Conservation (phyloP, 768 basidiomycete genomes). For the Gloeopeniophorella convolvens region DNA sequence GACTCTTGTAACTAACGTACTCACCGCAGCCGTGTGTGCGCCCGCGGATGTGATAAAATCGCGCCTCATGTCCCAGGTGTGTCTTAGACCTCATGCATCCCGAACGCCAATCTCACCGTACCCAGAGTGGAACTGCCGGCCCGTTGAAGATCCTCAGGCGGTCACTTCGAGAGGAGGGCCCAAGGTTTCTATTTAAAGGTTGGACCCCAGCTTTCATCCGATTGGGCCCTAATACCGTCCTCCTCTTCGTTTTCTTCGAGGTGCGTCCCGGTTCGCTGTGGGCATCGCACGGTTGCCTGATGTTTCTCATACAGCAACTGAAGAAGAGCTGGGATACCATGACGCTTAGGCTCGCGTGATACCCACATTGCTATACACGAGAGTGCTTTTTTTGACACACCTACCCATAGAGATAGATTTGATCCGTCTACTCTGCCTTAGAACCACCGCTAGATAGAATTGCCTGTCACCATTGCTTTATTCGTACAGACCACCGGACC, state of each 20-base stretch:
- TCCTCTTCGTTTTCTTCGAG: slow-evolving; percentile 84
- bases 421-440: background rate
- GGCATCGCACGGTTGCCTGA: background rate
- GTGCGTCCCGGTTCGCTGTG: slow-evolving; percentile 31
- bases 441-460: background rate
- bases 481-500: background rate
- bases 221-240: slow-evolving; percentile 75
- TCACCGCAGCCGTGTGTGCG: slow-evolving; percentile 60
- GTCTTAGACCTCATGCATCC: background rate
- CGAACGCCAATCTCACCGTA: background rate
- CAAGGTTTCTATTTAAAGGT: slow-evolving; percentile 76
- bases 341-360: background rate
- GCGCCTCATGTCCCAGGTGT: slow-evolving; percentile 70
- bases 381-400: no score
- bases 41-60: slow-evolving; percentile 74
- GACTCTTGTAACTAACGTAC: slow-evolving; percentile 3
- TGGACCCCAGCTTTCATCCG: slow-evolving; percentile 88
- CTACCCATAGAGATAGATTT: background rate
- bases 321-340: slow-evolving; percentile 50
- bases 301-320: slow-evolving; percentile 47
- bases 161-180: slow-evolving; percentile 68
- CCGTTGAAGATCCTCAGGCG: slow-evolving; percentile 46
- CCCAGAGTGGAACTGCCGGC: slow-evolving; percentile 44
- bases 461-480: background rate
- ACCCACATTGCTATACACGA: background rate